A percentile compares a stretch with the other conserved stretches of the same genome.
Evolutionary conservation across 2,329 filamentous ascomycete species (phyloP).

Genomic region (Ophiocordyceps camponoti-floridani): DNA sequence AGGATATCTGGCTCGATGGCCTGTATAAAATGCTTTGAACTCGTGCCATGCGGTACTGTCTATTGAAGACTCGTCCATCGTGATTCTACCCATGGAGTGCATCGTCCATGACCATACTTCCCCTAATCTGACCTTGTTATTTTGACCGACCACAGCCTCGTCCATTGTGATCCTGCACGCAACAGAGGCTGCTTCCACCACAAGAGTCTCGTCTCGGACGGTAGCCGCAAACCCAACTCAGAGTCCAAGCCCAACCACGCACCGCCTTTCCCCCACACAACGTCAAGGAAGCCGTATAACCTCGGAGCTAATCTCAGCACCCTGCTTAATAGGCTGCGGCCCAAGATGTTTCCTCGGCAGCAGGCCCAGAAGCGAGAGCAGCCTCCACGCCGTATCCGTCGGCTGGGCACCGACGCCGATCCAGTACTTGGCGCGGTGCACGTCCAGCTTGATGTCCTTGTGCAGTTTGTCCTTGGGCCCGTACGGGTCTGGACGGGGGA

Average conservation of each 20-base stretch:
- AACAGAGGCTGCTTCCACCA: too few species aligned
- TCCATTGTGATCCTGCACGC: too few species aligned
- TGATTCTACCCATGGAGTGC: not conserved
- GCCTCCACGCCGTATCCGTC: constrained; percentile 71
- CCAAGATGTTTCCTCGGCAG: constrained; percentile 20
- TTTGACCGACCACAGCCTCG: too few species aligned
- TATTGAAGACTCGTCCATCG: not conserved
- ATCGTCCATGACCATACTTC: not conserved
- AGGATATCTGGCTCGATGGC: not conserved
- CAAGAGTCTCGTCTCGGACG: too few species aligned
- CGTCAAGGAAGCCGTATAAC: not conserved
- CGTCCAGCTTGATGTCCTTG: constrained; percentile 85
- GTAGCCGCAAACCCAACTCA: too few species aligned
- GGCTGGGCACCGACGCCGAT: constrained; percentile 92
- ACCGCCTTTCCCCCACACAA: too few species aligned
- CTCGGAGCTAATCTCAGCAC: not conserved
- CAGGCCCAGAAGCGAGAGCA: constrained; percentile 57
- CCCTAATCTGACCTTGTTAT: too few species aligned
- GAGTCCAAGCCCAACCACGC: too few species aligned
- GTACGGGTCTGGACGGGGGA: constrained; percentile 43
- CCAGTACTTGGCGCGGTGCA: constrained; percentile 77
- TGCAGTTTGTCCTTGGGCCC: constrained; percentile 49
- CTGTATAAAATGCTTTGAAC: not conserved
- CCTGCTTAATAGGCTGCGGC: constrained; percentile 3
- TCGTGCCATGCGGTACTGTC: not conserved